Base-by-base conservation (phyloP, 192 early-diverging fungal genomes). In the Jimgerdemannia lactiflua region DNA sequence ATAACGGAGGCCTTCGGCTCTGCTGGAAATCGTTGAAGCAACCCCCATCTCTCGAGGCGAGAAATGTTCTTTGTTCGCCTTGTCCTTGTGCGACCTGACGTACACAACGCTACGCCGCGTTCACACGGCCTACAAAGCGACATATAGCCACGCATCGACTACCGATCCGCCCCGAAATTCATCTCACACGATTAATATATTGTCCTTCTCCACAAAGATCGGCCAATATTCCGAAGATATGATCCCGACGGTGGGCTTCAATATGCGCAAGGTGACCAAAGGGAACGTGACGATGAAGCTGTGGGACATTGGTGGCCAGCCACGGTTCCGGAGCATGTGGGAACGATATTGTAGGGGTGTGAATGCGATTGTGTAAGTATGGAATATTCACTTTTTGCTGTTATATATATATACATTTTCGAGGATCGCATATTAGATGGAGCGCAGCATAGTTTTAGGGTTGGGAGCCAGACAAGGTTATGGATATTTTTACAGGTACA, bases 251-350 rank as follows among this genome's bases (percentile, higher is more conserved):
- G 96, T 99, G 29, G 98, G 98, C 10, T 99, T 98, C 82, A 99
- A 98, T 80, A 99, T 99, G 98, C 89, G 97, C 76, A 98, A 93
- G 78, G 92, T 95, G 49, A 92, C 92, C 9, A 94, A 94, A 86
- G 93, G 94, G 74, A 95, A 94, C 67, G 96, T 99, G 42, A 94
- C 93, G 17, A 98, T 99, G 95, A 98, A 99, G 81, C 84, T 99
- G 73, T 99, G 98, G 98, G 98, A 99, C 84, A 91, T 99, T 81
- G 98, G 98, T 63, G 98, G 98, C 9, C 98, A 99, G 80, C 94
- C 97, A 66, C 85, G 98, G 74, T 98, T 99, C 85, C 82, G 98
- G 66, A 95, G 92, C 82, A 99, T 99, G 97, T 99, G 98, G 92
- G 91, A 93, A 75, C 81, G 91, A 76, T 94, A 93, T 79, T 93